These are phyloP conservation scores for Tetrapisispora nanseiensis DNA, from an alignment of 805 yeast genomes.

Conservation along the genomic window DNA sequence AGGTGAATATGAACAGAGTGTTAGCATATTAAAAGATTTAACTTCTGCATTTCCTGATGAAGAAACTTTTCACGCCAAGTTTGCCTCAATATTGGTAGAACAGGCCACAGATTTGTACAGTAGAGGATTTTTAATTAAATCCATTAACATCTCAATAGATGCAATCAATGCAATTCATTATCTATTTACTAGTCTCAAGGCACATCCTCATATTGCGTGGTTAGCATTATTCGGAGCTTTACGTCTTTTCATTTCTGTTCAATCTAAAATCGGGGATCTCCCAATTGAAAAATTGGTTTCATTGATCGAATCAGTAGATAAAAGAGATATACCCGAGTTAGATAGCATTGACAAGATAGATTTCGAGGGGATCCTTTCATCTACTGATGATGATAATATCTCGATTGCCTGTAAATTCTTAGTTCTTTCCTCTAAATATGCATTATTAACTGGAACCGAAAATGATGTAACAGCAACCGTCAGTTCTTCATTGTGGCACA, in stretches of 20 bases:
- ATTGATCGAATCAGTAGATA: constrained; percentile 17
- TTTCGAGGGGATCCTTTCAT: constrained; percentile 11
- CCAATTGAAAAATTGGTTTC: constrained; percentile 38
- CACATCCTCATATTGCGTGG: constrained; percentile 53
- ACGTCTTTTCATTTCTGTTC: constrained; percentile 43
- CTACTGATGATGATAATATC: constrained; percentile 20
- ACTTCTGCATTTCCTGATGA: constrained; percentile 39
- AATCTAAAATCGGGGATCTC: constrained; percentile 39
- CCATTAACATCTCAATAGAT: constrained; percentile 38
- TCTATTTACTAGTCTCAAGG: constrained; percentile 10
- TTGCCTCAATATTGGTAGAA: constrained; percentile 48
- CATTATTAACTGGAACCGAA: constrained; percentile 23
- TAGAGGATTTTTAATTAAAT: constrained; percentile 61
- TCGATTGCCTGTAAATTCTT: constrained; percentile 34
- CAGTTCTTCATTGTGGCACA: constrained; percentile 49
- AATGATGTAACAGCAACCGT: constrained; percentile 34
- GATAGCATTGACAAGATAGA: constrained; percentile 26
- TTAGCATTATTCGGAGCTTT: constrained; percentile 49
- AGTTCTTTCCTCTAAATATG: constrained; percentile 40
- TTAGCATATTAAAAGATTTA: constrained; percentile 37
- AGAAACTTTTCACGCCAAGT: constrained; percentile 38
- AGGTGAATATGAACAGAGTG: constrained; percentile 57
- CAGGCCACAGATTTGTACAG: constrained; percentile 43
- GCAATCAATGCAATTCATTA: constrained; percentile 33
- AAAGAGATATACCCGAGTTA: constrained; percentile 10